phyloP scores from a whole-genome alignment of 2,329 filamentous ascomycete genomes.

The Diplodia seriata region DNA sequence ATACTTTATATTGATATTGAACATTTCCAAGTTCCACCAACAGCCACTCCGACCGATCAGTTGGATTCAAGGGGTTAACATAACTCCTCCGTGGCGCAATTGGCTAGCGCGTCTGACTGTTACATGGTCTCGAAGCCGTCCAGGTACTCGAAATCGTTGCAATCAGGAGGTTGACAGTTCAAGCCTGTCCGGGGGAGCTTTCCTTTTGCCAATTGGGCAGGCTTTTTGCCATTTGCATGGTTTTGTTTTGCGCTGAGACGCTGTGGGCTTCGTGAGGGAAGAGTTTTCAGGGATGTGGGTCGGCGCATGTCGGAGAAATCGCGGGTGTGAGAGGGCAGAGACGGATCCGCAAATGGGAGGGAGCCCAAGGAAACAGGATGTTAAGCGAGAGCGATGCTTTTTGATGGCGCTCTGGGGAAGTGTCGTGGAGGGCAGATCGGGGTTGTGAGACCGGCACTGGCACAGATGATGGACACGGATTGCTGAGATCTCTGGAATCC shows the following conservation, averaged over 20 bases:
- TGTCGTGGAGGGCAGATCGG: no score
- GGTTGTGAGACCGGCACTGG: no score
- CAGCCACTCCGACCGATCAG: no score
- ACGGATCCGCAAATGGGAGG: not conserved
- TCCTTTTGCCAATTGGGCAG: not conserved
- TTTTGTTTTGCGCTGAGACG: not conserved
- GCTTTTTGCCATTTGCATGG: not conserved
- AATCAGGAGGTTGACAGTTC: conserved; percentile 4
- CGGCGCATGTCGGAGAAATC: not conserved
- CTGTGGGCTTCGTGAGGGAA: not conserved
- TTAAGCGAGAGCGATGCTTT: no score
- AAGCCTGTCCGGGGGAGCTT: conserved; percentile 1
- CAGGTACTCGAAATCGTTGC: not conserved
- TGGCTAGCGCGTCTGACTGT: conserved; percentile 69
- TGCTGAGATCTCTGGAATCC: no score
- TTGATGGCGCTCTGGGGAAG: no score
- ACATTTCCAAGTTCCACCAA: no score
- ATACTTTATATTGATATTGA: no score
- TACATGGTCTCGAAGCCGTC: conserved; percentile 41
- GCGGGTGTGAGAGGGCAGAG: not conserved
- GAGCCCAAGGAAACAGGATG: not conserved
- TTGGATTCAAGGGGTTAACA: no score
- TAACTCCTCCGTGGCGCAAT: conserved; percentile 50
- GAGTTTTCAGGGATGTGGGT: not conserved
- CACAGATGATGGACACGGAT: no score